Percentiles rank a stretch among this genome's conserved stretches.
Evolutionary conservation across 2,329 filamentous ascomycete genomes (phyloP).

Genomic region (Penicillium freii): DNA sequence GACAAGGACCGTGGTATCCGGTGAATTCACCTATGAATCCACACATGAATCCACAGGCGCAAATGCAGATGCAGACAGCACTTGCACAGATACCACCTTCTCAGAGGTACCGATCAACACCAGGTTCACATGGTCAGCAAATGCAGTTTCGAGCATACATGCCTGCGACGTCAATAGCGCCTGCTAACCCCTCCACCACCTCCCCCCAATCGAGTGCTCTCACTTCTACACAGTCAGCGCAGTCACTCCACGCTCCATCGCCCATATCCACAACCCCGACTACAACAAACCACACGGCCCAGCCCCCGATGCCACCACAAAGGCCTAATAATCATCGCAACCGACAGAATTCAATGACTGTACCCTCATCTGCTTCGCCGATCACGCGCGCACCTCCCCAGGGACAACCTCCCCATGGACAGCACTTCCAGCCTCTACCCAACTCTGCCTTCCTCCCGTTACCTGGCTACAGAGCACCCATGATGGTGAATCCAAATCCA

Average conservation of each 20-base stretch:
- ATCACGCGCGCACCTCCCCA: not conserved
- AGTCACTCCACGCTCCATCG: not conserved
- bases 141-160: not conserved
- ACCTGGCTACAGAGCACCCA: constrained; percentile 13
- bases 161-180: not conserved
- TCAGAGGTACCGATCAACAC: not conserved
- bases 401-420: not conserved
- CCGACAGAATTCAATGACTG: not conserved
- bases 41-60: not conserved
- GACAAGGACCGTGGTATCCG: not conserved
- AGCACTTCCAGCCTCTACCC: not conserved
- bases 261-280: not conserved
- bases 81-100: not conserved
- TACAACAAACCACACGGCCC: not conserved
- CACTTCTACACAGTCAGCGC: not conserved
- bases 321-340: not conserved
- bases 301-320: not conserved
- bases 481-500: constrained; percentile 18
- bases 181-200: not conserved
- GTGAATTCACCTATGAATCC: not conserved
- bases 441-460: constrained; percentile 11
- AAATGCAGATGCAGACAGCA: not conserved
- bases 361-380: not conserved
- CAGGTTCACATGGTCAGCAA: not conserved
- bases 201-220: not conserved